phyloP scores from a whole-genome alignment of 73 alveolate genomes.

The Paraurostyla sp. region DNA sequence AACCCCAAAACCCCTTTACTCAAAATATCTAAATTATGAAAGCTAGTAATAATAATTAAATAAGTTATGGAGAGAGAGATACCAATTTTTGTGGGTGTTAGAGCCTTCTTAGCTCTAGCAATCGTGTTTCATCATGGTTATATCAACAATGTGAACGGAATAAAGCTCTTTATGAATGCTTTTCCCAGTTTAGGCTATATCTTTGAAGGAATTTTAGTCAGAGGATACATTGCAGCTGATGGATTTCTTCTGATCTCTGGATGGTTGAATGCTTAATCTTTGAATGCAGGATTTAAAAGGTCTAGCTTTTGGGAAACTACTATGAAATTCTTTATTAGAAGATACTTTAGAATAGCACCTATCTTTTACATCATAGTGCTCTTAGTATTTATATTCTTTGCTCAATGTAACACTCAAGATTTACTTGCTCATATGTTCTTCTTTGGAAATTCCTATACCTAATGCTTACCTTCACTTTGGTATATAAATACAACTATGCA shows the following conservation, averaged over 20 bases:
- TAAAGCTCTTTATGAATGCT: neutral
- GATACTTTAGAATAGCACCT: constrained; percentile 25
- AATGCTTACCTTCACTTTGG: neutral
- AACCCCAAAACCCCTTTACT: too few relatives aligned
- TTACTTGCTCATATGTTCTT: neutral
- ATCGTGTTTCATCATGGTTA: constrained; percentile 5
- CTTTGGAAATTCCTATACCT: neutral
- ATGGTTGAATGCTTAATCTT: constrained; percentile 16
- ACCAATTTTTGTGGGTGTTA: neutral
- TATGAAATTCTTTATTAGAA: neutral
- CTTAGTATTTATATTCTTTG: neutral
- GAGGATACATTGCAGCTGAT: constrained; percentile 39
- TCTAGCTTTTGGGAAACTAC: neutral
- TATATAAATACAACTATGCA: neutral
- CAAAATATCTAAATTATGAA: too few relatives aligned
- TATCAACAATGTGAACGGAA: neutral
- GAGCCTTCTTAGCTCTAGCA: neutral
- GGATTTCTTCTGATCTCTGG: constrained; percentile 16
- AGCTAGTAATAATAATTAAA: too few relatives aligned
- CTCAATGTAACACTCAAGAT: neutral
- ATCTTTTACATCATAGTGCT: neutral
- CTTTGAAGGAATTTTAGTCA: neutral
- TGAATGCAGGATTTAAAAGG: neutral
- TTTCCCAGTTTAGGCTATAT: neutral
- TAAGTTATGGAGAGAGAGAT: constrained; percentile 35